Conservation (phyloP, 495 filamentous ascomycete genomes). For the Neurospora cerealis region DNA sequence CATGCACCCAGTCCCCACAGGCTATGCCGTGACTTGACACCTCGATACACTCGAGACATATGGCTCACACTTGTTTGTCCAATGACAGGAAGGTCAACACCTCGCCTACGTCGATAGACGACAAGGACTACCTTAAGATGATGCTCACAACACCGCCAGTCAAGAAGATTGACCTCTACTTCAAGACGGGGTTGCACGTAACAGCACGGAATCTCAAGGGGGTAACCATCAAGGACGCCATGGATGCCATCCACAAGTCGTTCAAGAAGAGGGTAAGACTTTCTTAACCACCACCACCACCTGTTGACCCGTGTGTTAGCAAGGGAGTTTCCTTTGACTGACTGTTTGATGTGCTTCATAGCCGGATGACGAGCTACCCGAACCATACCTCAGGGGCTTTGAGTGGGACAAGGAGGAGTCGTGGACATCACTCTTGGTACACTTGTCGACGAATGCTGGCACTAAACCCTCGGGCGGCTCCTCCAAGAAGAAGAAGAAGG, state of each 20-base stretch:
- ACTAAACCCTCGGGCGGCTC: conserved; percentile 28
- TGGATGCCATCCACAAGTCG: conserved; percentile 88
- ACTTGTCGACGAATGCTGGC: conserved; percentile 62
- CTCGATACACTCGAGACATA: neutral
- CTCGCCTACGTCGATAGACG: conserved; percentile 61
- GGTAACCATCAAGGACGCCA: conserved; percentile 88
- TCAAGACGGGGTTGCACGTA: conserved; percentile 77
- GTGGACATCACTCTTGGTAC: conserved; percentile 62
- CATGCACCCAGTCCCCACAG: neutral
- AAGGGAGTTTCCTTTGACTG: neutral
- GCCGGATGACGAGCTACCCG: conserved; percentile 81
- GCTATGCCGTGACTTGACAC: neutral
- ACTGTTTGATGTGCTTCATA: conserved; percentile 21
- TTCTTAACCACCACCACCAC: neutral
- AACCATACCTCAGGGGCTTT: conserved; percentile 79
- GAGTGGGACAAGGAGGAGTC: conserved; percentile 90
- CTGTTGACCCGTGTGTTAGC: neutral
- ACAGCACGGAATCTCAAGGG: conserved; percentile 84
- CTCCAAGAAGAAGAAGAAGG: conserved; percentile 62
- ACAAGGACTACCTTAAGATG: conserved; percentile 74
- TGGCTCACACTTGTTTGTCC: conserved; percentile 1
- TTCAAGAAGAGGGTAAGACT: conserved; percentile 79
- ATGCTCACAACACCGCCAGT: conserved; percentile 67
- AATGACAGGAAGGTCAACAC: conserved; percentile 79
- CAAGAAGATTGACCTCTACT: conserved; percentile 88